These are phyloP conservation scores for Asterella californica DNA, from an alignment of 225 moss, liverwort and hornwort genomes.

Conservation along the genomic window DNA sequence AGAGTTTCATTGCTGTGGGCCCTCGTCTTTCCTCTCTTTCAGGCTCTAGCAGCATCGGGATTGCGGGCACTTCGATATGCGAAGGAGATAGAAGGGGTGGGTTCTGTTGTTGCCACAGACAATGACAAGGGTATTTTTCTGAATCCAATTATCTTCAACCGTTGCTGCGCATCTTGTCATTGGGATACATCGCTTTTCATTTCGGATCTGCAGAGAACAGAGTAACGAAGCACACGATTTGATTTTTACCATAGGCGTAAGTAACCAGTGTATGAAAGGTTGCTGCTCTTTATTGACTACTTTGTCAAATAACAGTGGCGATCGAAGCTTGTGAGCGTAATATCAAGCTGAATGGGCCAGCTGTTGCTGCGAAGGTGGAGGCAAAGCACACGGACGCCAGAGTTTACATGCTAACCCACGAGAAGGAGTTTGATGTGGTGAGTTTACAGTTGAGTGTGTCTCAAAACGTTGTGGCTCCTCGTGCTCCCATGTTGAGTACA, in stretches of 20 bases:
- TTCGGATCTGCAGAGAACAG: neutral
- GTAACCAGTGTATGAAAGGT: neutral
- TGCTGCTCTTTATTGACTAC: neutral
- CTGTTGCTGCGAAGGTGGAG: slow-evolving; percentile 79
- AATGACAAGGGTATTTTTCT: slow-evolving; percentile 70
- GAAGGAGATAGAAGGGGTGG: slow-evolving; percentile 89
- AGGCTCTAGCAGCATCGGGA: slow-evolving; percentile 97
- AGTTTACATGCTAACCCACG: slow-evolving; percentile 88
- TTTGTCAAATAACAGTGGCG: slow-evolving; percentile 55
- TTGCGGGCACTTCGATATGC: slow-evolving; percentile 94
- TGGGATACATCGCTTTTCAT: neutral
- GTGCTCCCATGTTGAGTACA: neutral
- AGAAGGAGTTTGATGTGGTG: slow-evolving; percentile 97
- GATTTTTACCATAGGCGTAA: neutral
- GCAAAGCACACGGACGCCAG: slow-evolving; percentile 78
- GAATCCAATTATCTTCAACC: neutral
- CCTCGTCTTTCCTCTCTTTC: slow-evolving; percentile 22
- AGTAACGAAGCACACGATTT: neutral
- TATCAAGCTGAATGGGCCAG: slow-evolving; percentile 79
- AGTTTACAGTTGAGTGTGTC: neutral
- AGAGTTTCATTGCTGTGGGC: neutral
- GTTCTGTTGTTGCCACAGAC: slow-evolving; percentile 76
- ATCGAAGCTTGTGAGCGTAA: slow-evolving; percentile 97
- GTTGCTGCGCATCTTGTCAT: neutral
- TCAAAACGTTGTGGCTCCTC: too few species aligned